Conservation (phyloP, 2,329 filamentous ascomycete species). For the Colletotrichum sp. region DNA sequence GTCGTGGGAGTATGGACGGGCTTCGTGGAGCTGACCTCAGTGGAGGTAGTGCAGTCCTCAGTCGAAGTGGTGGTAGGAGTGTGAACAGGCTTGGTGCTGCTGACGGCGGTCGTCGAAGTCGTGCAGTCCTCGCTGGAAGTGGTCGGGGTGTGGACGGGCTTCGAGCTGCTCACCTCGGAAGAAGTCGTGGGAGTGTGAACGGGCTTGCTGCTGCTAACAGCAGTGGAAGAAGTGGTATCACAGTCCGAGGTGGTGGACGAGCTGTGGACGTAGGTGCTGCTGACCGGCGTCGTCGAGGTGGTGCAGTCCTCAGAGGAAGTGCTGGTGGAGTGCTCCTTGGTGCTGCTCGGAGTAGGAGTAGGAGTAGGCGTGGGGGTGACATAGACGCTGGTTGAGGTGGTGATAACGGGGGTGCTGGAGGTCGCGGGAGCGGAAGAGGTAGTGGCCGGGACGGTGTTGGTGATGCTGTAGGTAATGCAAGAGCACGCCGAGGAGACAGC, state of each 20-base stretch:
- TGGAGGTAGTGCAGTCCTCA: background rate
- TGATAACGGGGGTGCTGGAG: background rate
- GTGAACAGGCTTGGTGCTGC: background rate
- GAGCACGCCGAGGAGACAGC: conserved; percentile 40
- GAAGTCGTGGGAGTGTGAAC: background rate
- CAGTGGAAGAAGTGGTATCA: background rate
- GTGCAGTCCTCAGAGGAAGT: background rate
- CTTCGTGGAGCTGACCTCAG: background rate
- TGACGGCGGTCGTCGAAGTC: background rate
- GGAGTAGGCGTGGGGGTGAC: background rate
- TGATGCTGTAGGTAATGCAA: conserved; percentile 36
- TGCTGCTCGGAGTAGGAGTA: background rate
- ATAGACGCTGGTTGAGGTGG: background rate
- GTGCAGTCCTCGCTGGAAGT: background rate
- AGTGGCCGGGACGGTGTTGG: background rate
- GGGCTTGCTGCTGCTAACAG: background rate
- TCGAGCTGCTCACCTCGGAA: background rate
- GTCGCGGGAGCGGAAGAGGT: background rate
- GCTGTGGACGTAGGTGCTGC: background rate
- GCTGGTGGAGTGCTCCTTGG: background rate
- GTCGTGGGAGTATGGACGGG: background rate
- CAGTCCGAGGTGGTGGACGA: background rate
- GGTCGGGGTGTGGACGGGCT: background rate
- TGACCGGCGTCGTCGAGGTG: background rate
- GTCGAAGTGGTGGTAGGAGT: background rate